Evolutionary conservation across 2,329 filamentous ascomycete species (phyloP), one percentile per base, ranked within the genome.

Genomic region (Trichoderma harzianum): DNA sequence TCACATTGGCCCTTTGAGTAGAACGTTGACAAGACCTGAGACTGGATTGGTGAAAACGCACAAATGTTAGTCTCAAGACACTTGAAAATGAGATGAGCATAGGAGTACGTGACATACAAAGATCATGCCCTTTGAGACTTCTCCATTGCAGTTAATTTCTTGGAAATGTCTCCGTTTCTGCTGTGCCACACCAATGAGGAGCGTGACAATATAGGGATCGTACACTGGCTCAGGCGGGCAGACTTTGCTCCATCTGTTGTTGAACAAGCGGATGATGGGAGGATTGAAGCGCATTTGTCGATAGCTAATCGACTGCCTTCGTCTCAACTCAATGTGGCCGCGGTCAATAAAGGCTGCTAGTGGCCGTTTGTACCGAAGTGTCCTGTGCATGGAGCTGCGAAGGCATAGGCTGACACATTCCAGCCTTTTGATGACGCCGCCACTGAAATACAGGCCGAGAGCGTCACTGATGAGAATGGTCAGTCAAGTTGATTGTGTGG

Each of bases 101-200:
- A 12, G 14, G 63, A 7, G n/a, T 16, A 3, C 2, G 36, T 4
- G 51, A 36, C 67, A 18, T 70, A 70, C 67, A 5, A 14, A 47
- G 30, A 62, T 18, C 7, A 39, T n/a, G 5, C 11, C 57, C 43
- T n/a, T 28, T 11, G 12, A n/a, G 2, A 30, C 16, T 24, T 62
- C 67, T 43, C 43, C 21, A 1, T 36, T 10, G 1, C 57, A 51
- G 10, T 30, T 26, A 18, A 51, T 53, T 28, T 53, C 57, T 10
- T 10, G 36, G 18, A 63, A 24, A 39, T 61, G 32, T 6, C 28
- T 62, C 18, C 67, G 32, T 18, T 53, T 53, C 39, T 47, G 24
- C 58, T 70, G 67, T 26, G 57, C 67, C 1, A 70, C 30, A 7
- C 55, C 55, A 55, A 70, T 70, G 57, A 70, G 55, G 7, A 70